A percentile compares a stretch with the other conserved stretches of the same genome.
These are phyloP conservation scores for Aspergillus cristatus DNA, from an alignment of 495 filamentous ascomycete genomes.

Conservation along the genomic window DNA sequence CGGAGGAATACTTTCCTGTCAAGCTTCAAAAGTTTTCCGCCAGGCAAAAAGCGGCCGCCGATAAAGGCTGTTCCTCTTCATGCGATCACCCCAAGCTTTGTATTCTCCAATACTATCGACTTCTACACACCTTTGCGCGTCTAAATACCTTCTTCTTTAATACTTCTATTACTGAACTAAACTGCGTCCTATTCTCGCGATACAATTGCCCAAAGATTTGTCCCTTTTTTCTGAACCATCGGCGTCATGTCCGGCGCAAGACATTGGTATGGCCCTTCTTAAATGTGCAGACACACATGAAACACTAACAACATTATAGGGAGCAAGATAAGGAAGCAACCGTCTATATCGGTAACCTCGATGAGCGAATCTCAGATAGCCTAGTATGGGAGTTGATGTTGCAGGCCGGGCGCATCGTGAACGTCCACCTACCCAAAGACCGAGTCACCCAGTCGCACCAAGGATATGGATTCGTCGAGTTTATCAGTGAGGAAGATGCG, in stretches of 20 bases:
- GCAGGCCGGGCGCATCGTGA: conserved; percentile 90
- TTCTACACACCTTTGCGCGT: too few species aligned
- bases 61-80: conserved; percentile 7
- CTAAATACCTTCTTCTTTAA: too few species aligned
- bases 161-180: too few species aligned
- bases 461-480: conserved; percentile 98
- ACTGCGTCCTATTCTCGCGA: too few species aligned
- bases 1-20: conserved; percentile 5
- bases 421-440: conserved; percentile 96
- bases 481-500: conserved; percentile 90
- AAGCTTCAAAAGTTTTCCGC: conserved; percentile 29
- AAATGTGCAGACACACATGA: background rate
- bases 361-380: conserved; percentile 86
- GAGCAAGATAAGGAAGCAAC: conserved; percentile 99
- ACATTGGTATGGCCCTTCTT: conserved; percentile 57
- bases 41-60: conserved; percentile 7
- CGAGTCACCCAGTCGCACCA: conserved; percentile 93
- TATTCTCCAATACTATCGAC: background rate
- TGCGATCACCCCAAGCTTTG: background rate
- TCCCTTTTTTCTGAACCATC: conserved; percentile 2
- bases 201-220: too few species aligned
- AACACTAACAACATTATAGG: conserved; percentile 41
- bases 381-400: conserved; percentile 97
- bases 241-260: conserved; percentile 59
- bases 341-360: conserved; percentile 95